Conservation (phyloP, 1,284 basidiomycete species). For the Xanthoconium separans region DNA sequence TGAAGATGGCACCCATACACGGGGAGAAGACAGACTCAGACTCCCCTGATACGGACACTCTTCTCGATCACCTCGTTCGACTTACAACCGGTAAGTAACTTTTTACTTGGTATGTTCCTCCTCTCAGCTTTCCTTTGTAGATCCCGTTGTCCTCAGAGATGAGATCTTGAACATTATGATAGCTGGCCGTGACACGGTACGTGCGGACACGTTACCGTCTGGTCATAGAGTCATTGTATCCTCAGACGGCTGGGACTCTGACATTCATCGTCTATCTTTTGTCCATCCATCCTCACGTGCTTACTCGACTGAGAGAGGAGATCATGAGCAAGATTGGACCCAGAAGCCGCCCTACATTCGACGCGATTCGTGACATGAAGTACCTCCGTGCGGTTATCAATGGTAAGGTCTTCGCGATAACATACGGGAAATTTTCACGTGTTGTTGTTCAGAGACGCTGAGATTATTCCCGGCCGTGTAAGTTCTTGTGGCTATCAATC, state of each 20-base stretch:
- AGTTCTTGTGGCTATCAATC: conserved; percentile 14
- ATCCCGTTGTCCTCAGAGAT: conserved; percentile 39
- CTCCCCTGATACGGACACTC: conserved; percentile 16
- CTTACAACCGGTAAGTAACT: conserved; percentile 17
- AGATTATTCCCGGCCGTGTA: conserved; percentile 60
- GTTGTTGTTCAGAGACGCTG: conserved; percentile 46
- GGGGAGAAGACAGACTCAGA: conserved; percentile 13
- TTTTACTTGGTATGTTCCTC: neutral
- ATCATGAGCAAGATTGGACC: conserved; percentile 44
- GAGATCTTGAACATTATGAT: conserved; percentile 47
- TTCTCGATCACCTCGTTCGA: conserved; percentile 27
- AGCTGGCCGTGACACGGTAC: conserved; percentile 48
- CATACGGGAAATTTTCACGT: neutral
- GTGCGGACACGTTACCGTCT: neutral
- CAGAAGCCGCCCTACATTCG: conserved; percentile 41
- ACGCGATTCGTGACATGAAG: conserved; percentile 48
- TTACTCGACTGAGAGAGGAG: conserved; percentile 46
- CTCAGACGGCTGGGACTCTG: conserved; percentile 43
- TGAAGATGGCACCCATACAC: conserved; percentile 18
- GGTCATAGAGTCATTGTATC: neutral
- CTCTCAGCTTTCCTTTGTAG: conserved; percentile 13
- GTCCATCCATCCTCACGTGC: conserved; percentile 45
- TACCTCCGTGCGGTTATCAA: conserved; percentile 52
- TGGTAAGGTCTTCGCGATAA: conserved; percentile 28
- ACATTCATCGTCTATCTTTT: conserved; percentile 54